Base-by-base conservation (phyloP, 768 basidiomycete genomes). In the Kwoniella sp. region DNA sequence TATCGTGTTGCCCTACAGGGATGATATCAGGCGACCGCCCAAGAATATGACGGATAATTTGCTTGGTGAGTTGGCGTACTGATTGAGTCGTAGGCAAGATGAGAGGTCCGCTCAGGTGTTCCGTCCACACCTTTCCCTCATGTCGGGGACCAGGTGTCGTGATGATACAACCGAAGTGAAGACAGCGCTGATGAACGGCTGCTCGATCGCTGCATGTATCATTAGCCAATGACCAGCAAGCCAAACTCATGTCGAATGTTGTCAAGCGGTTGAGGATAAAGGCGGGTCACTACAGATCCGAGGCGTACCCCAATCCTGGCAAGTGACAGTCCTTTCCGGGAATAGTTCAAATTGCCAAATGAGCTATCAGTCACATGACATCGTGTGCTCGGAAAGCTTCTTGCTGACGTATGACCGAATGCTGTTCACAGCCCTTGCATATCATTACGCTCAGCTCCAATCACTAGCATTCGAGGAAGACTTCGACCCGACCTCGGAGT, bases 391-490 rank as follows among this genome's bases (percentile, higher is more conserved):
- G n/a, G n/a, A n/a, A n/a, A n/a, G 15, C 20, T 45, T 8, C 15
- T 45, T 45, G 17, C 7, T 17, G 53, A 22, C n/a, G 30, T 23
- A 1, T 51, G 30, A 54, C 4, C 30, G 0, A 25, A 4, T 25
- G 30, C 61, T 37, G 28, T 51, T 48, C 20, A 3, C 20, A 92
- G 91, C 90, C 4, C 85, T 97, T 58, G 89, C 89, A 13, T 92
- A 87, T 71, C 91, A 94, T 76, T 93, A 94, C 79, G 90, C 87
- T 22, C 90, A 94, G 73, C 85, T 98, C 8, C 88, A 96, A 81
- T 92, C 95, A 8, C 88, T 87, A 59, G 96, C 96, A 0, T 94
- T 98, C 82, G 87, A 90, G 57, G 91, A 96, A 75, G 87, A 93
- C 64, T 96, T 89, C 68, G 88, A 95, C 76, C 83, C 85, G 1